Evolutionary conservation across 306 rosid species (phyloP).

Genomic region (Lagenaria siceraria): DNA sequence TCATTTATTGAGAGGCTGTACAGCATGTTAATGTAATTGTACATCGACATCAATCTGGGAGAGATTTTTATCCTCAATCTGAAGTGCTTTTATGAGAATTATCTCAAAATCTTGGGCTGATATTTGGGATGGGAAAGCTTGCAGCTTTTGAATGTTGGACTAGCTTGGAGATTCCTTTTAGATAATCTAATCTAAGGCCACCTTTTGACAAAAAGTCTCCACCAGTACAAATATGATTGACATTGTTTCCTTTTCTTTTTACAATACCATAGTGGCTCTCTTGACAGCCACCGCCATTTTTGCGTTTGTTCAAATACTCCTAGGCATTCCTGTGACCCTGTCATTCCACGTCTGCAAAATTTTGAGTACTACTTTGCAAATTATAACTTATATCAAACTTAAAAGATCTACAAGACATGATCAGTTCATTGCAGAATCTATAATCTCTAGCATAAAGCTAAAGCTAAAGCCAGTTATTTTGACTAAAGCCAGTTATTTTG

Average conservation of each 20-base stretch:
- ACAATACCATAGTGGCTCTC: not conserved
- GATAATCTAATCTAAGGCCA: not conserved
- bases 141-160: conserved; percentile 3
- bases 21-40: not conserved
- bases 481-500: not conserved
- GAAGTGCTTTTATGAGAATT: not conserved
- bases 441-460: not conserved
- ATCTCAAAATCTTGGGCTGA: not conserved
- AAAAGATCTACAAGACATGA: not conserved
- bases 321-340: not conserved
- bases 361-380: not conserved
- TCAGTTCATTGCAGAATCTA: not conserved
- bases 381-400: not conserved
- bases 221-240: not conserved
- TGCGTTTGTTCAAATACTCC: not conserved
- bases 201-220: not conserved
- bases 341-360: not conserved
- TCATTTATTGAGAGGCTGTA: not conserved
- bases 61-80: not conserved
- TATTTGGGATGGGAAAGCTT: not conserved
- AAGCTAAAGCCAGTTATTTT: not conserved
- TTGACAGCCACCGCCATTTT: not conserved
- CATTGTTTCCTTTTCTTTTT: not conserved
- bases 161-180: conserved; percentile 1
- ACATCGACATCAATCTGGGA: not conserved